Evolutionary conservation across 176 grass and related monocot genomes (phyloP).

Genomic region (Cocos nucifera): DNA sequence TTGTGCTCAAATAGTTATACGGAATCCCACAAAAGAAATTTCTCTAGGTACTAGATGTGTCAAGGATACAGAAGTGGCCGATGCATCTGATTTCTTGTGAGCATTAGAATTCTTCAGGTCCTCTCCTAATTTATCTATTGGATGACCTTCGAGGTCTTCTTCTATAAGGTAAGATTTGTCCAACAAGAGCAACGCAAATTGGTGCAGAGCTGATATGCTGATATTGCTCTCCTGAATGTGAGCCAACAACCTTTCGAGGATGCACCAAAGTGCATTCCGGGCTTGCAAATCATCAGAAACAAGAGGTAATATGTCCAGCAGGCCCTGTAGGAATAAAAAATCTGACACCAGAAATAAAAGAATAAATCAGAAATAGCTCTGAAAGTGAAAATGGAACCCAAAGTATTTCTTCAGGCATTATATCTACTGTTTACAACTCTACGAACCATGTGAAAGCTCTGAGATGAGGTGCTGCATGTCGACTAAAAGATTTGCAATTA

Average conservation of each 20-base stretch:
- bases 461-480: constrained; percentile 52
- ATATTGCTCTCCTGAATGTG: constrained; percentile 25
- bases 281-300: constrained; percentile 50
- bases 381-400: background rate
- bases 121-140: constrained; percentile 16
- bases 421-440: too few relatives aligned
- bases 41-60: background rate
- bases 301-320: constrained; percentile 62
- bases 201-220: constrained; percentile 21
- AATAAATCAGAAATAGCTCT: constrained; percentile 5
- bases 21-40: background rate
- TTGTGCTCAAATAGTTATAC: too few relatives aligned
- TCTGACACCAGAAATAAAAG: constrained; percentile 37
- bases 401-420: too few relatives aligned
- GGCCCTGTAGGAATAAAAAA: constrained; percentile 49
- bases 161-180: constrained; percentile 45
- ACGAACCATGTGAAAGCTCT: constrained; percentile 37
- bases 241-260: constrained; percentile 40
- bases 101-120: constrained; percentile 16
- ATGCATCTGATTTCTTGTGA: constrained; percentile 30
- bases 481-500: constrained; percentile 77
- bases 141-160: constrained; percentile 53
- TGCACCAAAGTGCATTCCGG: constrained; percentile 68
- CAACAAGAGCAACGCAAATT: constrained; percentile 46
- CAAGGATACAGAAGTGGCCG: constrained; percentile 66